These are phyloP conservation scores for Ensete ventricosum DNA, from an alignment of 176 grass and related monocot species.

Conservation along the genomic window DNA sequence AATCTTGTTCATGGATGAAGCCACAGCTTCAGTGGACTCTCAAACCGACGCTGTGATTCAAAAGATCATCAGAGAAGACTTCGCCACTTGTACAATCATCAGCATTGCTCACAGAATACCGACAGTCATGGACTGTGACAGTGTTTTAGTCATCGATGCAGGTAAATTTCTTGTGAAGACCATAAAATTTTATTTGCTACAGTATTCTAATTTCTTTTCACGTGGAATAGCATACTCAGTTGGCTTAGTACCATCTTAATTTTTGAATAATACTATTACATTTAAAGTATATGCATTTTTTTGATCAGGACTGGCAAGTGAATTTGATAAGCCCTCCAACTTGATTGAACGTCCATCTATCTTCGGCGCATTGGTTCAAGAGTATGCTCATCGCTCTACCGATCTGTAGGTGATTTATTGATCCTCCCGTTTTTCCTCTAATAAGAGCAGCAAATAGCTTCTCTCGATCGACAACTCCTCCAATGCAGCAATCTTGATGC, in stretches of 20 bases:
- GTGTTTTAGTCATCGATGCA: constrained; percentile 84
- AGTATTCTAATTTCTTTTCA: too few relatives aligned
- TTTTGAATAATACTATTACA: not conserved
- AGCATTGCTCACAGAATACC: constrained; percentile 99
- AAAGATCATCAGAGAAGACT: constrained; percentile 88
- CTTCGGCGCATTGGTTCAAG: constrained; percentile 86
- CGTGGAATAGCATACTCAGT: too few relatives aligned
- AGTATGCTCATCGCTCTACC: constrained; percentile 75
- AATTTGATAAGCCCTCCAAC: constrained; percentile 64
- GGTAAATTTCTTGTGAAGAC: constrained; percentile 30
- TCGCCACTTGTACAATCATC: constrained; percentile 80
- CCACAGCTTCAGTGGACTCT: constrained; percentile 92
- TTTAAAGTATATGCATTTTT: not conserved
- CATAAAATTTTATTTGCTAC: not conserved
- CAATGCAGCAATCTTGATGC: too few relatives aligned
- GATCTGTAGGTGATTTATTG: constrained; percentile 35
- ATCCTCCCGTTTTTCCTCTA: too few relatives aligned
- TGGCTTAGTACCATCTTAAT: not conserved
- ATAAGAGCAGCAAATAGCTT: too few relatives aligned
- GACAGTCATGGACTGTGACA: constrained; percentile 91
- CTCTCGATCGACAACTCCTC: too few relatives aligned
- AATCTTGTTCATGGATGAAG: constrained; percentile 97
- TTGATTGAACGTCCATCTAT: constrained; percentile 79
- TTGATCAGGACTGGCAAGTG: constrained; percentile 63
- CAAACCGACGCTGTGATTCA: constrained; percentile 96